Evolutionary conservation across 352 stramenopile genomes (phyloP).

Genomic region (Phytophthora pistaciae): DNA sequence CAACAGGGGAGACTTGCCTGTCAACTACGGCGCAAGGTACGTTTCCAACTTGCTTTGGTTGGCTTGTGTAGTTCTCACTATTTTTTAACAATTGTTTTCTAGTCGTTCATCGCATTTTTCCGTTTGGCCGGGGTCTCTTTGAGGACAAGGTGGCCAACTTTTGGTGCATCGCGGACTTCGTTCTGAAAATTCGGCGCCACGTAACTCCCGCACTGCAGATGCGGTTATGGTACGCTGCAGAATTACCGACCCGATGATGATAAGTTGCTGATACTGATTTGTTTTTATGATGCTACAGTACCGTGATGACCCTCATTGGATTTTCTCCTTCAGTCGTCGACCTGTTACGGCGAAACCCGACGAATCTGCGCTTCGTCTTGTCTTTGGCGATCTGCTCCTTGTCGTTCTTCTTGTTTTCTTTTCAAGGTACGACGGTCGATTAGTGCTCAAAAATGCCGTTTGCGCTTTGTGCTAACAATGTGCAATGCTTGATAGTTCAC

Average conservation of each 20-base stretch:
- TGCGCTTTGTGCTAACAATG: conserved; percentile 8
- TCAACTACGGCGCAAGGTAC: conserved; percentile 76
- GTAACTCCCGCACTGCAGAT: conserved; percentile 69
- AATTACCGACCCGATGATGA: background rate
- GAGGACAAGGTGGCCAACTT: conserved; percentile 98
- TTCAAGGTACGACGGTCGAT: conserved; percentile 77
- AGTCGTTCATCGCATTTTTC: conserved; percentile 96
- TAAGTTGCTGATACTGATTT: background rate
- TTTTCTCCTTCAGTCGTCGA: conserved; percentile 90
- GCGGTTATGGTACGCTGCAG: conserved; percentile 66
- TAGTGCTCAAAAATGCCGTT: background rate
- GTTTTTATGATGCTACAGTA: conserved; percentile 45
- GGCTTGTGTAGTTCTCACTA: background rate
- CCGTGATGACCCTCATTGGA: conserved; percentile 80
- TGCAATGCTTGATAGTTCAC: conserved; percentile 82
- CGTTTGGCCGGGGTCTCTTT: conserved; percentile 96
- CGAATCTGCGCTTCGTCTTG: conserved; percentile 81
- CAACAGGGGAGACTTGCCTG: conserved; percentile 53
- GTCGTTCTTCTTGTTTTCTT: conserved; percentile 97
- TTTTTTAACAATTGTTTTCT: conserved; percentile 12
- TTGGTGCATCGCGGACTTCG: conserved; percentile 94
- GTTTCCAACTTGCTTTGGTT: background rate
- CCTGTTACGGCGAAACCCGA: conserved; percentile 72
- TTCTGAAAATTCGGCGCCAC: conserved; percentile 74
- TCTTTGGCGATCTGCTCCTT: conserved; percentile 89